Evolutionary conservation across 257 asterid genomes (phyloP), one percentile per base, ranked within the genome.

Genomic region (Craterostigma plantagineum): DNA sequence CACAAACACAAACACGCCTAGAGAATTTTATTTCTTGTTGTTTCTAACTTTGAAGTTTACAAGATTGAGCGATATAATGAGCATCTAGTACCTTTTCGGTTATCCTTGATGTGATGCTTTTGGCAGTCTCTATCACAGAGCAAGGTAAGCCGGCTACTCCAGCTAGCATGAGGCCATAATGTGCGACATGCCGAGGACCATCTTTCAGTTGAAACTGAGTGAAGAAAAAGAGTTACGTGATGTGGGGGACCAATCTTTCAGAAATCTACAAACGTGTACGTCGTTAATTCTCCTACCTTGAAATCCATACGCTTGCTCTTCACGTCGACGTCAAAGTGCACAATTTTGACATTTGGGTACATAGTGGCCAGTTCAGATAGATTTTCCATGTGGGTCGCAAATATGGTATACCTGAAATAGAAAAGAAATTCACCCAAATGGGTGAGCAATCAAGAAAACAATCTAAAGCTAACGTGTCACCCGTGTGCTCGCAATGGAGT

Each of bases 311-410:
- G 80, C 66, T 70, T 79, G 67, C 72, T 73, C 56, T 69, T 79
- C 27, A 87, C 58, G 48, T 82, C 97, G 27, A 87, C 80, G 18
- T 81, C 69, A 41, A 87, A 82, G 68, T 76, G 95, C 60, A 87
- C 90, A 42, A 69, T 66, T 71, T 87, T 87, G 45, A 87, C 92
- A 65, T 82, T 87, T 11, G 97, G 93, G 55, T 87, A 82, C 23
- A 76, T 63, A 53, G 85, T 79, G 58, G 95, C 74, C 62, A 82
- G 48, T 61, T 79, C 95, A 27, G 93, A 78, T 42, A 87, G 57
- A 75, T 72, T 73, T 54, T 76, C 92, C 95, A 87, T 87, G 63
- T 87, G 97, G 42, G 90, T 78, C 45, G 95, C 97, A 70, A 87
- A 87, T 73, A 87, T 71, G 14, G 92, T 78, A 50, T 76, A 81